Evolutionary conservation across 257 asterid genomes (phyloP).

Genomic region (Fraxinus pennsylvanica): DNA sequence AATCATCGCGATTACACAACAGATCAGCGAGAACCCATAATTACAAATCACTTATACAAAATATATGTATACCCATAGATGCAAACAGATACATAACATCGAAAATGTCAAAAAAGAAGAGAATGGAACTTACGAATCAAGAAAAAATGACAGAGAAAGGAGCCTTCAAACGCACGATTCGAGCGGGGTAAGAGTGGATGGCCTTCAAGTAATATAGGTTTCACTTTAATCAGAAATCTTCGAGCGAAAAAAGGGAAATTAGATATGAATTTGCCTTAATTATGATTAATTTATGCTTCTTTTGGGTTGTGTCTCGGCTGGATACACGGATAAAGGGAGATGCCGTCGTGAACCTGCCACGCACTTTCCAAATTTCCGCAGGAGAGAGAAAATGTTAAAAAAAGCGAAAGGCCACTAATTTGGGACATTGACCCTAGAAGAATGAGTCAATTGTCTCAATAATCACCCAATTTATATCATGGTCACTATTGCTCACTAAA

Average conservation of each 20-base stretch:
- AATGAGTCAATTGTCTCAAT: too few species aligned
- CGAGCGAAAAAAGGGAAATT: background rate
- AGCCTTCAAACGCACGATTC: slow-evolving; percentile 5
- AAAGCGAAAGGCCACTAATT: background rate
- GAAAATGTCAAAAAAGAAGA: background rate
- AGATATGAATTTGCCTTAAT: slow-evolving; percentile 1
- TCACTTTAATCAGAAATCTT: slow-evolving; percentile 15
- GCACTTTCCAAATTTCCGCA: background rate
- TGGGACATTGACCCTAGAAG: background rate
- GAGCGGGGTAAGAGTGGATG: slow-evolving; percentile 6
- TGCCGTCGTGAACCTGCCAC: background rate
- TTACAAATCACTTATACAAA: background rate
- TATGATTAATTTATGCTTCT: background rate
- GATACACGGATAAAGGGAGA: background rate
- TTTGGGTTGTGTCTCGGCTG: background rate
- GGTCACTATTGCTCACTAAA: too few species aligned
- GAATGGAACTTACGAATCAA: slow-evolving; percentile 13
- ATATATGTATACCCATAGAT: background rate
- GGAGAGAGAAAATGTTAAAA: background rate
- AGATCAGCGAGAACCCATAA: slow-evolving; percentile 7
- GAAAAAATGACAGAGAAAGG: slow-evolving; percentile 9
- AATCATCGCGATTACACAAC: background rate
- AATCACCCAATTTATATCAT: too few species aligned
- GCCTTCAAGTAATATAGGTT: slow-evolving; percentile 9
- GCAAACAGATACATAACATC: background rate